Conservation (phyloP, 495 filamentous ascomycete species). For the Aspergillus wentii region DNA sequence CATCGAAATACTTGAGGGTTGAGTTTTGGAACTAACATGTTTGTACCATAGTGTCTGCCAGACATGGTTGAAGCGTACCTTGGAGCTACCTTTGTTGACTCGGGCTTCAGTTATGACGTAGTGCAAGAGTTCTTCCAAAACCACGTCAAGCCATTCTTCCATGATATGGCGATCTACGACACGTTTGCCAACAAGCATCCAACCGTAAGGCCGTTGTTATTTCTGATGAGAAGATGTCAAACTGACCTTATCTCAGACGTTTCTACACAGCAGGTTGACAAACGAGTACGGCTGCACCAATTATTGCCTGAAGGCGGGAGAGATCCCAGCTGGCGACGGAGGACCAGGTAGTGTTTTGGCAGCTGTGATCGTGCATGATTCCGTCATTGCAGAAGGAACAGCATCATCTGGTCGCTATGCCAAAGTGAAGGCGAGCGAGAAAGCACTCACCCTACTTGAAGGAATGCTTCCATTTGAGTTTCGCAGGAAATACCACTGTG, state of each 20-base stretch:
- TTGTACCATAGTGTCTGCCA: slow-evolving; percentile 57
- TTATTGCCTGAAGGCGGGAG: slow-evolving; percentile 49
- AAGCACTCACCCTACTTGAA: slow-evolving; percentile 55
- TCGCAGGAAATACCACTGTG: slow-evolving; percentile 53
- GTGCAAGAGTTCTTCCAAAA: slow-evolving; percentile 73
- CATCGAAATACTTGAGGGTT: background rate
- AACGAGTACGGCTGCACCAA: slow-evolving; percentile 48
- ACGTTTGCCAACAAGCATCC: slow-evolving; percentile 87
- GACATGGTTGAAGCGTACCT: slow-evolving; percentile 90
- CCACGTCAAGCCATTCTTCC: slow-evolving; percentile 72
- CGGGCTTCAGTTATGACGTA: slow-evolving; percentile 66
- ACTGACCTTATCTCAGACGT: slow-evolving; percentile 36
- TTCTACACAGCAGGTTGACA: slow-evolving; percentile 46
- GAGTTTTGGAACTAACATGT: slow-evolving; percentile 2
- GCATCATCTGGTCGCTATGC: slow-evolving; percentile 64
- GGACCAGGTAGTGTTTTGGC: slow-evolving; percentile 53
- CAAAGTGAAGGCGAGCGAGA: slow-evolving; percentile 67
- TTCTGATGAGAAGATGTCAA: slow-evolving; percentile 14
- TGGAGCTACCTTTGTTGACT: slow-evolving; percentile 90
- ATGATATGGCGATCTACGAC: slow-evolving; percentile 86
- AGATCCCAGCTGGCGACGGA: slow-evolving; percentile 40
- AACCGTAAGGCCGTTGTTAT: slow-evolving; percentile 46
- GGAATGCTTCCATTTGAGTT: slow-evolving; percentile 56
- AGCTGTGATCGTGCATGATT: slow-evolving; percentile 71
- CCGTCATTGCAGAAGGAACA: slow-evolving; percentile 56